Evolutionary conservation across 306 rosid genomes (phyloP).

Genomic region (Dryas drummondii): DNA sequence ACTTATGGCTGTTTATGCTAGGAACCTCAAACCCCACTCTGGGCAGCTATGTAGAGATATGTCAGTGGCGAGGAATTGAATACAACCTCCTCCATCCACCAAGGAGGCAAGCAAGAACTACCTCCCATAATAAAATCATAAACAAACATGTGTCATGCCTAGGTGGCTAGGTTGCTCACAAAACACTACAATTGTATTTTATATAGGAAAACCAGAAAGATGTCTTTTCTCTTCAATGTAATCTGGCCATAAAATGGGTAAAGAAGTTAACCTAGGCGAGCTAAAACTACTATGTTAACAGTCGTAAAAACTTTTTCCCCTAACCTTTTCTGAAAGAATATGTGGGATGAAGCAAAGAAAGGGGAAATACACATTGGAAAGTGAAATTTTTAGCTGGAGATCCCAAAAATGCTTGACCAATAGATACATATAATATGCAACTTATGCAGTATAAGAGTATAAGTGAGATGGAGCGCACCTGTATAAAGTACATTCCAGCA

Average conservation of each 20-base stretch:
- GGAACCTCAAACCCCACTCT: not conserved
- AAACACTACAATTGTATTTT: not conserved
- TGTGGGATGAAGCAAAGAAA: not conserved
- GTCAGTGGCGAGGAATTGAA: constrained; percentile 9
- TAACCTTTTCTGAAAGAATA: not conserved
- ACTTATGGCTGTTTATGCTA: not conserved
- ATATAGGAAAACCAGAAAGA: not conserved
- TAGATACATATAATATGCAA: not conserved
- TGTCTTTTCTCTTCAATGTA: not conserved
- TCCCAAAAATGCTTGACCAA: not conserved
- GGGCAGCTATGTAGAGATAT: constrained; percentile 14
- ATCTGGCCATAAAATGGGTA: not conserved
- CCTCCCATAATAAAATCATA: not conserved
- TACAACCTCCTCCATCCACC: not conserved
- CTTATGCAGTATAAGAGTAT: constrained; percentile 8
- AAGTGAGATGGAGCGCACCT: constrained; percentile 49
- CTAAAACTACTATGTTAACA: not conserved
- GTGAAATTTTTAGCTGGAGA: not conserved
- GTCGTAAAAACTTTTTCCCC: not conserved
- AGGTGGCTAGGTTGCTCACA: not conserved
- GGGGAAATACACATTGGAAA: not conserved
- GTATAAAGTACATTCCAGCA: constrained; percentile 62
- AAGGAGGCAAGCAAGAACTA: not conserved
- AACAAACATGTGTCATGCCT: not conserved
- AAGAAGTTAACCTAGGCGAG: not conserved